Percentiles rank a stretch among this genome's conserved stretches.
phyloP scores from a whole-genome alignment of 768 basidiomycete genomes.

The Russula emetica region DNA sequence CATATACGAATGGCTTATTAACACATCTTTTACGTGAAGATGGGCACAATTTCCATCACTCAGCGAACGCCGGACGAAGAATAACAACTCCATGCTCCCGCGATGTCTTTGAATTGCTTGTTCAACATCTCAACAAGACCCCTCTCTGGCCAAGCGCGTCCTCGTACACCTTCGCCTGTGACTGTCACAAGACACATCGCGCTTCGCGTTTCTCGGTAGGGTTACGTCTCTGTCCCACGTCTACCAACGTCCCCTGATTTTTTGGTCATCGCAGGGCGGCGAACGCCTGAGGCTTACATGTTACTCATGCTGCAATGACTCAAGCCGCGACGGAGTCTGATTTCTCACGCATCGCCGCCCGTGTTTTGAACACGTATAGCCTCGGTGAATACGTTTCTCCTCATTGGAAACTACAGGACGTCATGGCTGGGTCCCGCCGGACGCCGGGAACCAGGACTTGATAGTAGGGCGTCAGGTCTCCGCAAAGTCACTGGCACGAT shows the following conservation, averaged over 20 bases:
- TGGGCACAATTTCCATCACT: background rate
- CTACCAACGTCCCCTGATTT: background rate
- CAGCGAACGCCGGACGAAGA: too few species aligned
- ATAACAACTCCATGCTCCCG: background rate
- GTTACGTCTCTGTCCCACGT: slow-evolving; percentile 1
- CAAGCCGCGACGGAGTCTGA: slow-evolving; percentile 44
- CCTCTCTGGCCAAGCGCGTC: slow-evolving; percentile 67
- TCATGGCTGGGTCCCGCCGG: slow-evolving; percentile 49
- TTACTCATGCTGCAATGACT: slow-evolving; percentile 63
- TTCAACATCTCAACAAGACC: slow-evolving; percentile 56
- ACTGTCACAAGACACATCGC: slow-evolving; percentile 63
- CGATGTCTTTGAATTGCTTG: slow-evolving; percentile 27
- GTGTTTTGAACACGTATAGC: slow-evolving; percentile 61
- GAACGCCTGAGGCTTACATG: slow-evolving; percentile 72
- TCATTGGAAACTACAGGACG: slow-evolving; percentile 64
- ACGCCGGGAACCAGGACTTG: slow-evolving; percentile 30
- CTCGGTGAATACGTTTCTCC: slow-evolving; percentile 72
- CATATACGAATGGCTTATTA: too few species aligned
- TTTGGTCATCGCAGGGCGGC: slow-evolving; percentile 50
- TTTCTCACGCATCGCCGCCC: slow-evolving; percentile 51
- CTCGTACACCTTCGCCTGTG: slow-evolving; percentile 73
- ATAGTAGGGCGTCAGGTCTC: slow-evolving; percentile 50
- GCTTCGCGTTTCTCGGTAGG: slow-evolving; percentile 68
- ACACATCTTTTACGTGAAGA: too few species aligned
- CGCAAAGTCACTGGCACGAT: slow-evolving; percentile 76